phyloP scores from a whole-genome alignment of 441 rosid species.

The Croton laevigatus region DNA sequence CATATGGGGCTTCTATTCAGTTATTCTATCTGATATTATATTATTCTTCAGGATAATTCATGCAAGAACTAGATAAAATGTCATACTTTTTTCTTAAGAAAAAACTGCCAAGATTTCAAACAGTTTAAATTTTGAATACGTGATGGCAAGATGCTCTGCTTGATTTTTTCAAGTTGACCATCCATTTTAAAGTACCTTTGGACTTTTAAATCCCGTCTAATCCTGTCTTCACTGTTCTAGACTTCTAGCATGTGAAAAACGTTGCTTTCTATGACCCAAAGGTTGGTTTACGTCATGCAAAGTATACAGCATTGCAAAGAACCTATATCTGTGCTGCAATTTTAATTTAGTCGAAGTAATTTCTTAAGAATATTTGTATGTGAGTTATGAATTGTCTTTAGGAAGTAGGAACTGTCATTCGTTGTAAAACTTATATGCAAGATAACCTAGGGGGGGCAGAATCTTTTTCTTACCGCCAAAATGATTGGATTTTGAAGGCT shows the following conservation, averaged over 20 bases:
- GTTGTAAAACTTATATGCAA: neutral
- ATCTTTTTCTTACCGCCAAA: neutral
- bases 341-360: neutral
- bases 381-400: neutral
- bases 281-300: neutral
- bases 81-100: neutral
- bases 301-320: neutral
- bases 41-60: neutral
- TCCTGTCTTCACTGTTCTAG: neutral
- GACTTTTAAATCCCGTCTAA: neutral
- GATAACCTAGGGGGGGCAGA: neutral
- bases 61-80: neutral
- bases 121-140: neutral
- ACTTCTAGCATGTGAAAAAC: neutral
- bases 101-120: no score
- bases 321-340: neutral
- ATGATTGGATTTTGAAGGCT: neutral
- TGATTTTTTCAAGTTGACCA: neutral
- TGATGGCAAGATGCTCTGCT: neutral
- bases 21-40: neutral
- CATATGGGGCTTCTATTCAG: neutral
- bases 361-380: neutral
- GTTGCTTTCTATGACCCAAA: neutral
- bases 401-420: constrained; percentile 4
- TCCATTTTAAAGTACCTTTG: neutral